Evolutionary conservation across 345 rosid species (phyloP).

Genomic region (Streptanthus diversifolius): DNA sequence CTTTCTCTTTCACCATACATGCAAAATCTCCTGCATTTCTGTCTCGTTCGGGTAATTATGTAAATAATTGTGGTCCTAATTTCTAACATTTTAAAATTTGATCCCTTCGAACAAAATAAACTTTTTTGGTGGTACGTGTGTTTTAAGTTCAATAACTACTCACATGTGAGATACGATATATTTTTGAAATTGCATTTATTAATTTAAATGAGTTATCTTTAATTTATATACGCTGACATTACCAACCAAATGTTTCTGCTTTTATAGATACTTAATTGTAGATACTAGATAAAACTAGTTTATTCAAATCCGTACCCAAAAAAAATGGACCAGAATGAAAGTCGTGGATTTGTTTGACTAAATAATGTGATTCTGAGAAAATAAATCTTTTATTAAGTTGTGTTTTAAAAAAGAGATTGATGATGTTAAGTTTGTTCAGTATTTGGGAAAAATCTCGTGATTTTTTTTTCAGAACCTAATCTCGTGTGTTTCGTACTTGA

Average conservation of each 20-base stretch:
- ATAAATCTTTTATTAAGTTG: not conserved
- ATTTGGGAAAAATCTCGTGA: not conserved
- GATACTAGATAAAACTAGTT: conserved; percentile 25
- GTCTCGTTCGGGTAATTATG: conserved; percentile 35
- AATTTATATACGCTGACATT: conserved; percentile 34
- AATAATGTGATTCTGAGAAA: not conserved
- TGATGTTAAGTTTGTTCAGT: not conserved
- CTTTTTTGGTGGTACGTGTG: not conserved
- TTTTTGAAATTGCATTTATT: conserved; percentile 1
- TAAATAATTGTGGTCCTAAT: conserved; percentile 30
- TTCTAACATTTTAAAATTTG: not conserved
- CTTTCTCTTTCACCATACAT: conserved; percentile 31
- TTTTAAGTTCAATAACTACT: conserved; percentile 18
- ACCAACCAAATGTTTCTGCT: conserved; percentile 39
- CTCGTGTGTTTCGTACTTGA: not conserved
- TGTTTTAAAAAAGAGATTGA: not conserved
- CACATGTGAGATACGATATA: conserved; percentile 12
- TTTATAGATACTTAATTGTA: conserved; percentile 34
- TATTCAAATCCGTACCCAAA: not conserved
- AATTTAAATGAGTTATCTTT: conserved; percentile 16
- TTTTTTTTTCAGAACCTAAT: too few relatives aligned
- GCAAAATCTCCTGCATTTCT: conserved; percentile 33
- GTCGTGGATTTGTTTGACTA: not conserved
- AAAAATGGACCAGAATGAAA: conserved; percentile 18
- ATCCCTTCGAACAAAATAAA: not conserved